Evolutionary conservation across 192 early-diverging fungal species (phyloP).

Genomic region (Lobosporangium transversale): DNA sequence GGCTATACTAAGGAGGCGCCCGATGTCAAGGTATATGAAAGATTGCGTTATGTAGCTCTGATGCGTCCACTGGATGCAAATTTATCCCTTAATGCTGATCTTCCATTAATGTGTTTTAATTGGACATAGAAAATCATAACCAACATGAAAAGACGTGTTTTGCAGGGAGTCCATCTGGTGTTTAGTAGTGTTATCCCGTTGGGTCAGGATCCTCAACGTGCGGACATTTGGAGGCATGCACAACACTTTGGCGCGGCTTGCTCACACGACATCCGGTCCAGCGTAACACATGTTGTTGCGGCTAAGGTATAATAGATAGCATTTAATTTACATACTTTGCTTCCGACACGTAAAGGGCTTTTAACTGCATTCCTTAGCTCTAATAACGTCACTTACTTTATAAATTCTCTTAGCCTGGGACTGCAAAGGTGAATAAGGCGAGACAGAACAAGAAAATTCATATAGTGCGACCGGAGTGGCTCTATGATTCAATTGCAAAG

Average conservation of each 20-base stretch:
- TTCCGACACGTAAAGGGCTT: too few relatives aligned
- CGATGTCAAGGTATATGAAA: constrained; percentile 59
- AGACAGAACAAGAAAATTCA: constrained; percentile 50
- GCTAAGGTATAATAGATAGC: constrained; percentile 64
- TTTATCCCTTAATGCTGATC: too few relatives aligned
- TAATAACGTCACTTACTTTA: too few relatives aligned
- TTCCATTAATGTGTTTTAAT: not conserved
- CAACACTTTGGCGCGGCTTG: constrained; percentile 85
- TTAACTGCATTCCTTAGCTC: too few relatives aligned
- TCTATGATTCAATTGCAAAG: constrained; percentile 73
- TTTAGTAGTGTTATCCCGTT: constrained; percentile 88
- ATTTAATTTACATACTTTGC: not conserved
- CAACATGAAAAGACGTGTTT: constrained; percentile 66
- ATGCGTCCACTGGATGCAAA: too few relatives aligned
- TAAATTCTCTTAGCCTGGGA: constrained; percentile 71
- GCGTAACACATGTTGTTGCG: constrained; percentile 91
- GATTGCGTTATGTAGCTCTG: too few relatives aligned
- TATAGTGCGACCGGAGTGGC: constrained; percentile 73
- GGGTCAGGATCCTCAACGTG: constrained; percentile 63
- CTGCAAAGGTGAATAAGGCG: constrained; percentile 81
- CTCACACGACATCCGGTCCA: constrained; percentile 62
- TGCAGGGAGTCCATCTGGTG: constrained; percentile 74
- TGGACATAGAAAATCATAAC: constrained; percentile 64
- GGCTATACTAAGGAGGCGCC: constrained; percentile 7
- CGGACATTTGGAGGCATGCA: constrained; percentile 87